Evolutionary conservation across 345 rosid genomes (phyloP), one percentile per base, ranked within the genome.

Genomic region (Limnanthes douglasii): DNA sequence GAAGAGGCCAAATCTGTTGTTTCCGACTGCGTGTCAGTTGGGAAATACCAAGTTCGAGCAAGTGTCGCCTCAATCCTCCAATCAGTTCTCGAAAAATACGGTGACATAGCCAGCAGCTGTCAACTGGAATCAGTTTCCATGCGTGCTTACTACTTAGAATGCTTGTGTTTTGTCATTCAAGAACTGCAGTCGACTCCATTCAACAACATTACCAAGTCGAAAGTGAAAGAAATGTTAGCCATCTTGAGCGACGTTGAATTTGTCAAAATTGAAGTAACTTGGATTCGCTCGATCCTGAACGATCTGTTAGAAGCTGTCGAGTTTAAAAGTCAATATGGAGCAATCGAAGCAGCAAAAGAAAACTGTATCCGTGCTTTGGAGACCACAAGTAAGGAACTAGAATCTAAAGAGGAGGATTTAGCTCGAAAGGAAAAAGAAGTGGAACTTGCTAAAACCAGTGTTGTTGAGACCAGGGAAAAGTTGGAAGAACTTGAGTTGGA

Each of bases 181-280:
- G 86, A 75, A 41, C 59, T 84, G 28, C 78, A 82, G 48, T 60
- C 76, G 39, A 62, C 54, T 18, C 46, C 84, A 3, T 57, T 70
- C 7, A 45, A 24, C 21, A 69, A 78, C 57, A 45, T 84, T 47
- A 79, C 75, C 13, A 75, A 64, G 47, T 35, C 72, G 23, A 79
- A 75, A 51, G 56, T 79, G 16, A 75, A 47, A 46, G 95, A 84
- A 53, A 61, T 73, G 70, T 21, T 73, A 6, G 76, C 84, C 2
- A 74, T 84, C 41, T 64, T 84, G 23, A 79, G 67, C 46, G 95
- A 84, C 29, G 65, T 84, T 17, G 93, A 84, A 53, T 61, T 78
- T 11, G 74, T 75, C 6, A 69, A 55, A 51, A 70, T 84, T n/a
- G 54, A 69, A 8, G 75, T 79, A 0, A 50, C 27, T 8, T 84